These are phyloP conservation scores for Xylariaceae sp. DNA, from an alignment of 2,329 filamentous ascomycete genomes.

Conservation along the genomic window DNA sequence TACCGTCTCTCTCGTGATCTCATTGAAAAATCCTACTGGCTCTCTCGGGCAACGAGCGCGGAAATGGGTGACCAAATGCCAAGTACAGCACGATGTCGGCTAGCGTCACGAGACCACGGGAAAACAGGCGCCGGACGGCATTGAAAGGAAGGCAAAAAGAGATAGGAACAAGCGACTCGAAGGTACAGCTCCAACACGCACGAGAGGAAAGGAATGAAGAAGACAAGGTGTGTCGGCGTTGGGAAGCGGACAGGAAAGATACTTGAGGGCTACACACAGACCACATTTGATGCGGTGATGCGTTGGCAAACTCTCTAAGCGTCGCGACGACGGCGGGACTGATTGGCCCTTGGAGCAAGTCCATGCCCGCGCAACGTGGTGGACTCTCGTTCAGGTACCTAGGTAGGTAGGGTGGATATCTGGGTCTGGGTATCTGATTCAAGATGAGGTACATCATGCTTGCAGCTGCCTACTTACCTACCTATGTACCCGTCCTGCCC, in stretches of 20 bases:
- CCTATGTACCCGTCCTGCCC: too few species aligned
- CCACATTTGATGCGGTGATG: constrained; percentile 32
- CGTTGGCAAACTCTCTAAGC: constrained; percentile 31
- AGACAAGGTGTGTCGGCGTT: constrained; percentile 16
- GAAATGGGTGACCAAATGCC: background rate
- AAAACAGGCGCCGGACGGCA: too few species aligned
- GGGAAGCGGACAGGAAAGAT: constrained; percentile 17
- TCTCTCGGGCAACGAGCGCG: background rate
- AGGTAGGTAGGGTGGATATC: constrained; percentile 15
- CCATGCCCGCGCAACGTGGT: constrained; percentile 20
- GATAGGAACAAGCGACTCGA: too few species aligned
- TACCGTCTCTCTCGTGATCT: too few species aligned
- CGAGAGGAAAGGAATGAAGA: constrained; percentile 2
- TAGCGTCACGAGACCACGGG: background rate
- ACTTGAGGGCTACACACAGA: constrained; percentile 28
- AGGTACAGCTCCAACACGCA: too few species aligned
- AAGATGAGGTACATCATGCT: constrained; percentile 2
- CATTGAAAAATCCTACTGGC: background rate
- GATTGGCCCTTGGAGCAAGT: constrained; percentile 20
- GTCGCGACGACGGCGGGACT: constrained; percentile 23
- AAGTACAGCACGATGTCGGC: background rate
- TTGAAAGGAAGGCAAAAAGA: too few species aligned
- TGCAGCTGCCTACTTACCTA: constrained; percentile 13
- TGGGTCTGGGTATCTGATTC: constrained; percentile 5
- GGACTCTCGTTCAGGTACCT: background rate